These are phyloP conservation scores for Pythium periplocum DNA, from an alignment of 352 stramenopile species.

Conservation along the genomic window DNA sequence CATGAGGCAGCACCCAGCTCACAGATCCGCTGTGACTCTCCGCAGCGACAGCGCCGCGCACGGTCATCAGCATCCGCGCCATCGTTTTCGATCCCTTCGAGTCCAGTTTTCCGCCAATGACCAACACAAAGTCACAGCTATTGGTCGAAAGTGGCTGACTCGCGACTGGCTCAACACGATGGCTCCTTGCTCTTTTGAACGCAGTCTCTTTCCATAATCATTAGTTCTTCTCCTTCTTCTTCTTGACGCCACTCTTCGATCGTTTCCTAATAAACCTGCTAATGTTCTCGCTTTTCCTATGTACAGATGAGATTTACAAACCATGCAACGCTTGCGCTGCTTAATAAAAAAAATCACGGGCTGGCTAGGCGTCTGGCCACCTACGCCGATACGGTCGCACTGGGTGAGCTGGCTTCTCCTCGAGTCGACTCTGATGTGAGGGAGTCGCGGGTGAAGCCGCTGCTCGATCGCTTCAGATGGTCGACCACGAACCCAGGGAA, in stretches of 20 bases:
- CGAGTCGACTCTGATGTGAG: too few species aligned
- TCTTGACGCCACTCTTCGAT: not conserved
- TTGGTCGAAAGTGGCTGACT: too few species aligned
- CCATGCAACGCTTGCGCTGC: too few species aligned
- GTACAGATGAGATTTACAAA: slow-evolving; percentile 1
- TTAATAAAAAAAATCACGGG: too few species aligned
- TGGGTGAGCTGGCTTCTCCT: too few species aligned
- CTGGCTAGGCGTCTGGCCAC: too few species aligned
- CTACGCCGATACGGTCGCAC: too few species aligned
- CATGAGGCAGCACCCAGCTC: slow-evolving; percentile 40
- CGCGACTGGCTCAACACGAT: too few species aligned
- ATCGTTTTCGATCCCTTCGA: slow-evolving; percentile 4
- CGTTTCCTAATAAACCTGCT: too few species aligned
- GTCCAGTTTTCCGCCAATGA: slow-evolving; percentile 4
- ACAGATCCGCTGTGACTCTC: slow-evolving; percentile 19
- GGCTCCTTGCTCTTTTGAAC: too few species aligned
- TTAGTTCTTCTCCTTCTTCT: not conserved
- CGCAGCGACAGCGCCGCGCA: slow-evolving; percentile 35
- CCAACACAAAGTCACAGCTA: too few species aligned
- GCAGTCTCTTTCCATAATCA: not conserved
- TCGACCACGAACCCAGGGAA: slow-evolving; percentile 21
- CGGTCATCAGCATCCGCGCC: slow-evolving; percentile 17
- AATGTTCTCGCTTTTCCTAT: slow-evolving; percentile 2
- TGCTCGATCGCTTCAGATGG: slow-evolving; percentile 14
- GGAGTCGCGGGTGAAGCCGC: not conserved